These are phyloP conservation scores for Fusarium temperatum DNA, from an alignment of 2,329 filamentous ascomycete species.

Conservation along the genomic window DNA sequence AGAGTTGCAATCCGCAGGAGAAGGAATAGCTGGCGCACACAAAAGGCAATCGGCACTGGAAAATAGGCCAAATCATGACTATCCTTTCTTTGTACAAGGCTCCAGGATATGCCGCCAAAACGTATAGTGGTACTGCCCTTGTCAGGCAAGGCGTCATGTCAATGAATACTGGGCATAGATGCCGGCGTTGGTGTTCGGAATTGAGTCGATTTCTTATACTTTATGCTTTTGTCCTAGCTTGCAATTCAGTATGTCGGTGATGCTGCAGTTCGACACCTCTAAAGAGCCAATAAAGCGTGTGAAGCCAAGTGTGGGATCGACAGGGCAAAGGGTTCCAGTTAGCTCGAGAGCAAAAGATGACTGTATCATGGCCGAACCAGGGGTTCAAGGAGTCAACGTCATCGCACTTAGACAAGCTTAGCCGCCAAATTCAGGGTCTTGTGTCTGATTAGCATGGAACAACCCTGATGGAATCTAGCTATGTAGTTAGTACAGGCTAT, in stretches of 20 bases:
- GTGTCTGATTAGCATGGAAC: background rate
- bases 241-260: background rate
- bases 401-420: constrained; percentile 15
- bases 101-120: background rate
- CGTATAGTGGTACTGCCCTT: background rate
- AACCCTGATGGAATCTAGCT: background rate
- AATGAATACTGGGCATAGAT: constrained; percentile 6
- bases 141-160: background rate
- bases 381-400: constrained; percentile 22
- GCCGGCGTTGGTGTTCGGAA: constrained; percentile 17
- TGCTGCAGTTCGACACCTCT: background rate
- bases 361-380: background rate
- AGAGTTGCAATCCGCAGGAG: constrained; percentile 4
- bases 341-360: background rate
- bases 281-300: background rate
- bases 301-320: background rate
- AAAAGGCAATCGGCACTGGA: background rate
- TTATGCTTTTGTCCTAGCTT: background rate
- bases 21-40: background rate
- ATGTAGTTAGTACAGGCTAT: background rate
- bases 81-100: background rate
- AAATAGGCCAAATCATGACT: background rate
- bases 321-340: background rate
- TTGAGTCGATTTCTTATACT: constrained; percentile 1
- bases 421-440: constrained; percentile 26